A percentile compares a stretch with the other conserved stretches of the same genome.
Evolutionary conservation across 164 flowering plant species (phyloP).

Genomic region (Echeveria elegans): DNA sequence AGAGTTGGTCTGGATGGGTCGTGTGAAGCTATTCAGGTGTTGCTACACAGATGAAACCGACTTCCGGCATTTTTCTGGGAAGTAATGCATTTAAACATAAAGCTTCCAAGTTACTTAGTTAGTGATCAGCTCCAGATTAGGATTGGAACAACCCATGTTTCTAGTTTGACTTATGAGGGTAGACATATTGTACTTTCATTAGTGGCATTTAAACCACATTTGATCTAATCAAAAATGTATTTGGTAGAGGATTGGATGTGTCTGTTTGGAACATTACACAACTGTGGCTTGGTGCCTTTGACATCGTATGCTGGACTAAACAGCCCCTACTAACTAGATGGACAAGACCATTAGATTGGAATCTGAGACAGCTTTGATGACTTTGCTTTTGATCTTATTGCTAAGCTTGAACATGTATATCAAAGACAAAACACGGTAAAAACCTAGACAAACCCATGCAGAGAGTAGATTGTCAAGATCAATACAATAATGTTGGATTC

Average conservation of each 20-base stretch:
- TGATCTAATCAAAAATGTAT: too few species aligned
- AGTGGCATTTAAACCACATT: too few species aligned
- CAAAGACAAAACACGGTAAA: not conserved
- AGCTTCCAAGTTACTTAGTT: too few species aligned
- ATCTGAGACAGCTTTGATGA: not conserved
- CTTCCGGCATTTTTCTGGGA: not conserved
- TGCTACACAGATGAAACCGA: too few species aligned
- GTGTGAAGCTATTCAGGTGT: constrained; percentile 37
- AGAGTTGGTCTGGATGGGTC: constrained; percentile 67
- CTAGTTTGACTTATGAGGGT: too few species aligned
- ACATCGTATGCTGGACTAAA: too few species aligned
- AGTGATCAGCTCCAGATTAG: too few species aligned
- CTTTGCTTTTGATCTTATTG: constrained; percentile 1
- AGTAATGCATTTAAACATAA: not conserved
- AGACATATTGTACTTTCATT: too few species aligned
- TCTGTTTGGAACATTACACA: not conserved
- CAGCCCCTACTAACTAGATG: not conserved
- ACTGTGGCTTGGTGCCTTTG: too few species aligned
- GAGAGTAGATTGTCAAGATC: not conserved
- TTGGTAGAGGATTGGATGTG: too few species aligned
- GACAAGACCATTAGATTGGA: not conserved
- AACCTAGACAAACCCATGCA: not conserved
- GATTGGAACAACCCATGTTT: too few species aligned
- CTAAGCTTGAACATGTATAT: not conserved
- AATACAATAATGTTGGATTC: constrained; percentile 2